Base-by-base conservation (phyloP, 192 early-diverging fungal species). In the Coemansia sp. region DNA sequence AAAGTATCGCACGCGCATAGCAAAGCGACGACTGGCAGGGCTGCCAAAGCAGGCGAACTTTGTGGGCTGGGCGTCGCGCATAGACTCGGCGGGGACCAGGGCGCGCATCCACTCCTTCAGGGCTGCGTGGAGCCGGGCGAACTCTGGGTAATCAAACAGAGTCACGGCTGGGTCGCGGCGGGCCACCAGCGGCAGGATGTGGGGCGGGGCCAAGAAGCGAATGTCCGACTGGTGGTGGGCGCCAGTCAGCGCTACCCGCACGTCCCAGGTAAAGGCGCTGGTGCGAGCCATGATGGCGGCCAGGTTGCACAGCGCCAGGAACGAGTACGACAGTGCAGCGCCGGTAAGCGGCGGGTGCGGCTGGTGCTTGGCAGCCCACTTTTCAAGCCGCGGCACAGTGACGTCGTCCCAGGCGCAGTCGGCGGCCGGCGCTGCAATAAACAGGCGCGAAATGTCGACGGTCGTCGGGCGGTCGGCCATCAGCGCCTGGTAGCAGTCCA, bases 401-500 rank as follows among this genome's bases (percentile, higher is more conserved):
- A 76, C 58, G 65, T 82, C 79, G 62, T 82, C 79, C 79, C 79
- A 82, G 36, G 65, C 73, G 27, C 46, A 62, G 65, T 76, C 74
- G 12, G 74, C 76, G 15, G 74, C 79, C 8, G 79, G 79, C 29
- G 70, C 60, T 2, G 63, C 39, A 4, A 82, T 70, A 42, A 66
- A 82, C 41, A 82, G 68, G 25, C 71, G 79, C 34, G 71, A 58
- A 14, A 55, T 41, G 68, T 70, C 74, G 62, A 82, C 70, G 23
- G 74, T 82, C 66, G 73, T 69, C 3, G 74, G 79, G 6, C 79
- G 79, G 59, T 82, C 79, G 37, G 79, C 72, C 62, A 82, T 51
- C 36, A 76, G 58, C 38, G 74, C 63, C 68, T 82, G 75, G 72
- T 82, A 77, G 74, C 79, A 71, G 65, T 82, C 79, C 15, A 74